Evolutionary conservation across 2,329 filamentous ascomycete species (phyloP), one percentile per base, ranked within the genome.

Genomic region (Sporothrix mexicana): DNA sequence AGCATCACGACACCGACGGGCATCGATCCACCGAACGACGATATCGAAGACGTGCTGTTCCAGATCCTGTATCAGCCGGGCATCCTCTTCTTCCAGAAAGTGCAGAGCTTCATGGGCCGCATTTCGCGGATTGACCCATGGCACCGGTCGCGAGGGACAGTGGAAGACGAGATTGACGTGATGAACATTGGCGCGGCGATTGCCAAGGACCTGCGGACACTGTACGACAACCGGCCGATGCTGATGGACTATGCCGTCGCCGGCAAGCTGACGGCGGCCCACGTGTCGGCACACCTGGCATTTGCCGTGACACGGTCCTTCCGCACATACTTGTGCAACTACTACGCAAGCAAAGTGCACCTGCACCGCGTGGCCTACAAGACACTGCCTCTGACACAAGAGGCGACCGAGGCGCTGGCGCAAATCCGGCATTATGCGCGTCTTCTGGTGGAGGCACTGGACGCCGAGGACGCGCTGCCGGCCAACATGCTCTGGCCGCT

Each of bases 401-500:
- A 87, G 70, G 82, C 86, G 0, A 78, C 77, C 1, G 82, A 84
- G 45, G 86, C 85, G 0, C 81, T 88, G 71, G 77, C 78, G n/a
- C 84, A 84, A 59, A 88, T 88, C 74, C 84, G 84, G 41, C 81
- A 79, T 13, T 79, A 88, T 2, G 82, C 84, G 23, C 81, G 82
- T 49, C 80, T 85, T 49, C 84, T 88, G 71, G 80, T 82, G 15
- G 80, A 83, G n/a, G 77, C 76, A 6, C 76, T 82, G 8, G 80
- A 84, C 41, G 78, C 79, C 0, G 82, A 84, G 13, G 83, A 85
- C 47, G 80, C 84, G 9, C 79, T 88, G 1, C 86, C 87, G 0
- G 85, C 88, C 66, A 88, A 86, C 73, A 84, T 88, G 81, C 80
- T 89, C 5, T 89, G 86, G 88, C 87, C 87, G 1, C 78, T 88